Percentiles rank a stretch among this genome's conserved stretches.
Evolutionary conservation across 75 land plant genomes (phyloP).

Genomic region (Adiantum capillusveneris): DNA sequence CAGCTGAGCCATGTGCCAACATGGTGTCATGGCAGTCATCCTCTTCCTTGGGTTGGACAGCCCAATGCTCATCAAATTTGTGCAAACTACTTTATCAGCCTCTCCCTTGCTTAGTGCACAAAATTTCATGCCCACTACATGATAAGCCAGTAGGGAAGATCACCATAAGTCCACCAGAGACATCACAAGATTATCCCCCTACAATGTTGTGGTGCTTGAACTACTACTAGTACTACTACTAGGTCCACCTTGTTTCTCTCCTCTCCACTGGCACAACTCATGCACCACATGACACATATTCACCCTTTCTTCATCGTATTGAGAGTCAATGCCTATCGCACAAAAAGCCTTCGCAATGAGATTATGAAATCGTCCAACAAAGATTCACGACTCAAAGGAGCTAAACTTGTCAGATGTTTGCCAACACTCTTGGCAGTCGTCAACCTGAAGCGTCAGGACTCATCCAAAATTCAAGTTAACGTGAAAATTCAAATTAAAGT

Average conservation of each 20-base stretch:
- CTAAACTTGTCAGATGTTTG: too few species aligned
- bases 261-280: conserved; percentile 18
- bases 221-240: neutral
- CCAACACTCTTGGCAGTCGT: too few species aligned
- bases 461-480: too few species aligned
- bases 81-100: conserved; percentile 1
- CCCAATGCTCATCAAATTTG: conserved; percentile 6
- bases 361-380: too few species aligned
- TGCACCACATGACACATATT: conserved; percentile 13
- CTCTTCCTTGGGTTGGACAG: conserved; percentile 16
- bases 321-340: too few species aligned
- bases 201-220: neutral
- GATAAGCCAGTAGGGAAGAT: conserved; percentile 16
- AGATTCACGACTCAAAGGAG: too few species aligned
- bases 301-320: conserved; percentile 17
- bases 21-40: conserved; percentile 9
- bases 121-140: conserved; percentile 14
- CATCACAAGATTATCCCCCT: conserved; percentile 9
- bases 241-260: conserved; percentile 11
- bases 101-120: conserved; percentile 13
- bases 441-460: too few species aligned
- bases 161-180: conserved; percentile 15
- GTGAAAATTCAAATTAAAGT: too few species aligned
- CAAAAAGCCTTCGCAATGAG: too few species aligned
- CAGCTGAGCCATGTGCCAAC: conserved; percentile 14